Conservation (phyloP, 176 grass and related monocot species). For the Eremochloa ophiuroides region DNA sequence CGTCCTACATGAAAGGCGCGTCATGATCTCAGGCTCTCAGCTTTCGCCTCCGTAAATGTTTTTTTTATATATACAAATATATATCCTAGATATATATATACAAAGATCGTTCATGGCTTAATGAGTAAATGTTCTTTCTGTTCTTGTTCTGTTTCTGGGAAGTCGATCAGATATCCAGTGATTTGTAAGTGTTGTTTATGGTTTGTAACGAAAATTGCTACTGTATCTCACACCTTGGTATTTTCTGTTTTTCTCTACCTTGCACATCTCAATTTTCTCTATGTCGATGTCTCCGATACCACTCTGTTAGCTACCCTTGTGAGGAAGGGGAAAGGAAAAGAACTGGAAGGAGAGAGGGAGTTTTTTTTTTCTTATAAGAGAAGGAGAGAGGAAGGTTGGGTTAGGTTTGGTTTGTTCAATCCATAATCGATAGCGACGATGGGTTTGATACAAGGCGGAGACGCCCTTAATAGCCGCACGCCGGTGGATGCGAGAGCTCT, state of each 20-base stretch:
- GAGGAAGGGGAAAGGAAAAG: no score
- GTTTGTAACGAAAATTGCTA: background rate
- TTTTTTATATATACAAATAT: background rate
- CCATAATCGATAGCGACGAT: no score
- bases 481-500: no score
- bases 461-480: no score
- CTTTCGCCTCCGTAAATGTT: background rate
- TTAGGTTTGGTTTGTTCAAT: no score
- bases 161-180: background rate
- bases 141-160: background rate
- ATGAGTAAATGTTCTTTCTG: background rate
- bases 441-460: no score
- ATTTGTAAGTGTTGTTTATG: background rate
- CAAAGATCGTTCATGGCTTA: background rate
- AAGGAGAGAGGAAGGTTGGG: no score
- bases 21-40: background rate
- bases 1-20: conserved; percentile 58
- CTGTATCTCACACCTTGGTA: background rate
- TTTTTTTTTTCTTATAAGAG: no score
- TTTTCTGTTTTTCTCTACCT: background rate
- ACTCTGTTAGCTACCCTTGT: no score
- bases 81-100: conserved; percentile 1
- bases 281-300: no score
- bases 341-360: no score
- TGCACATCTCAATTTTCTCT: background rate